phyloP scores from a whole-genome alignment of 441 rosid genomes.

The Arabidopsis lyrata region DNA sequence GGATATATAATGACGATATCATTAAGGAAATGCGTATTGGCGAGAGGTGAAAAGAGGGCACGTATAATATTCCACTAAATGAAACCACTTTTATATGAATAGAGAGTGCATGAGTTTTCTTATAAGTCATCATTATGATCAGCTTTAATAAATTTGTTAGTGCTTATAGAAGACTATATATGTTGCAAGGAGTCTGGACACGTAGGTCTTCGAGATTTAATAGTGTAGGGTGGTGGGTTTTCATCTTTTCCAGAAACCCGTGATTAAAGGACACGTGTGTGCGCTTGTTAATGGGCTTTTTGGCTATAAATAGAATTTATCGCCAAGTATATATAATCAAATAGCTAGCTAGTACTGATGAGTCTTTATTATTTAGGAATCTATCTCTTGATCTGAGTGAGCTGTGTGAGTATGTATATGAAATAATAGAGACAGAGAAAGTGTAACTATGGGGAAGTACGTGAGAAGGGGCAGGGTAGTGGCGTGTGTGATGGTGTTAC shows the following conservation, averaged over 20 bases:
- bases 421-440: no score
- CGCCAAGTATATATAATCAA: slow-evolving; percentile 6
- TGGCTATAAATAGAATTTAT: slow-evolving; percentile 31
- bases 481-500: slow-evolving; percentile 25
- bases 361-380: slow-evolving; percentile 18
- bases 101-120: slow-evolving; percentile 39
- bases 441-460: slow-evolving; percentile 23
- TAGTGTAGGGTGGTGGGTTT: slow-evolving; percentile 33
- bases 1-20: no score
- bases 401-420: no score
- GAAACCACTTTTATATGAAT: slow-evolving; percentile 23
- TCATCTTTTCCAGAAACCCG: not conserved
- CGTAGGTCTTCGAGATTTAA: slow-evolving; percentile 29
- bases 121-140: slow-evolving; percentile 33
- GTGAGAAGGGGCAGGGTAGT: slow-evolving; percentile 18
- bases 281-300: not conserved
- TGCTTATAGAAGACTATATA: slow-evolving; percentile 39
- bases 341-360: slow-evolving; percentile 12
- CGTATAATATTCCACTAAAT: slow-evolving; percentile 35
- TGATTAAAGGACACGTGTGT: slow-evolving; percentile 20
- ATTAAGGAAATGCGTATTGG: slow-evolving; percentile 30
- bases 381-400: slow-evolving; percentile 15
- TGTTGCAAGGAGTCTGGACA: slow-evolving; percentile 30
- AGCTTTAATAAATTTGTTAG: slow-evolving; percentile 33
- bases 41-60: slow-evolving; percentile 24